These are phyloP conservation scores for Fusarium floridanum DNA, from an alignment of 2,329 filamentous ascomycete genomes.

Conservation along the genomic window DNA sequence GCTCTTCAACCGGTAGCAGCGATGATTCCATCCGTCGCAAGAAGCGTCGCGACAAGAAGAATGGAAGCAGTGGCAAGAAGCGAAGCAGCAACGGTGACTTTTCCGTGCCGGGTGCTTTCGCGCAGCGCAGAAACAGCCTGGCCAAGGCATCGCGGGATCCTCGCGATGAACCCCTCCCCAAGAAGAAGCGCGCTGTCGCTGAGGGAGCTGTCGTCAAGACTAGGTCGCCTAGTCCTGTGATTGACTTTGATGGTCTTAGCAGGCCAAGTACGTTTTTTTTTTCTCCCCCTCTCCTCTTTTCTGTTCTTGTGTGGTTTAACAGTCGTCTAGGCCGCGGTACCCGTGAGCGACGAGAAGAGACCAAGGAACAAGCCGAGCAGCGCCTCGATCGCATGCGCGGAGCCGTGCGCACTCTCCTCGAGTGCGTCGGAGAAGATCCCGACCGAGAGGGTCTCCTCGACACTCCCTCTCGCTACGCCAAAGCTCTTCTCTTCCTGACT, in stretches of 20 bases:
- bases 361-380: conserved; percentile 55
- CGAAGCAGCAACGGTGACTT: conserved; percentile 21
- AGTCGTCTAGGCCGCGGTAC: conserved; percentile 69
- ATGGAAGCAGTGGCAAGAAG: conserved; percentile 35
- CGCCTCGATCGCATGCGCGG: conserved; percentile 70
- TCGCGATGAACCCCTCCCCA: conserved; percentile 63
- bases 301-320: no score
- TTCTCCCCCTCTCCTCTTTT: neutral
- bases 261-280: conserved; percentile 63
- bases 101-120: conserved; percentile 48
- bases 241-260: conserved; percentile 73
- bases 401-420: conserved; percentile 75
- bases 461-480: conserved; percentile 89
- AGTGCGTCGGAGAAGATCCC: conserved; percentile 77
- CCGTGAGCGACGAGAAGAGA: conserved; percentile 71
- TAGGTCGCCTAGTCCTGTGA: conserved; percentile 65
- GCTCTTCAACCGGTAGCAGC: conserved; percentile 48
- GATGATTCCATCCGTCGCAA: conserved; percentile 48
- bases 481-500: conserved; percentile 95
- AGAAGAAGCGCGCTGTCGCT: conserved; percentile 54
- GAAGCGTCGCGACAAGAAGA: conserved; percentile 46
- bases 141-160: conserved; percentile 73
- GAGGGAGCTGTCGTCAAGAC: conserved; percentile 28
- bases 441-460: conserved; percentile 73
- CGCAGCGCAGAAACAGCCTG: conserved; percentile 65